These are phyloP conservation scores for Brasenia schreberi DNA, from an alignment of 164 flowering plant genomes.

Conservation along the genomic window DNA sequence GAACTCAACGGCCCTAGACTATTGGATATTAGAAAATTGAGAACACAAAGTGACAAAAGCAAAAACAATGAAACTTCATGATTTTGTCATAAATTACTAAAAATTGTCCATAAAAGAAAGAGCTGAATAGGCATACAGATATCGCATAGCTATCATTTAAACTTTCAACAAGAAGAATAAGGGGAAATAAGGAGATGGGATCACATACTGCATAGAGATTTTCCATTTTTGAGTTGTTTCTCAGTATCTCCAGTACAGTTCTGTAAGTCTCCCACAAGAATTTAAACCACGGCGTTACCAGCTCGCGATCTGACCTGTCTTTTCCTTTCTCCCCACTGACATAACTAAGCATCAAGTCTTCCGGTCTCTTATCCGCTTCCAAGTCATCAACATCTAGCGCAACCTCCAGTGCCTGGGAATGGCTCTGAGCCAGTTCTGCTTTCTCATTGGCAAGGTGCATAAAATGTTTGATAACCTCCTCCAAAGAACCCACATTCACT, in stretches of 20 bases:
- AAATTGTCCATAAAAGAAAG: too few species aligned
- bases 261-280: conserved; percentile 97
- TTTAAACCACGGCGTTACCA: conserved; percentile 97
- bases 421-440: conserved; percentile 84
- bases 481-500: conserved; percentile 84
- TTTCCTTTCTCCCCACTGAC: conserved; percentile 97
- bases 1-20: too few species aligned
- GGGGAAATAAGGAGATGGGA: background rate
- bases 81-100: too few species aligned
- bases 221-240: conserved; percentile 90
- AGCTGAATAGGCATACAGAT: too few species aligned
- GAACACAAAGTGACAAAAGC: too few species aligned
- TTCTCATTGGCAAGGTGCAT: conserved; percentile 85
- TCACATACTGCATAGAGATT: conserved; percentile 76
- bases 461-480: conserved; percentile 93
- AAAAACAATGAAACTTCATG: too few species aligned
- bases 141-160: too few species aligned
- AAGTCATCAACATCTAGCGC: conserved; percentile 94
- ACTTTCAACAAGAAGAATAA: background rate
- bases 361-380: conserved; percentile 93
- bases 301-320: conserved; percentile 92
- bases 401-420: conserved; percentile 85
- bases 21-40: too few species aligned
- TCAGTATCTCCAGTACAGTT: conserved; percentile 78
- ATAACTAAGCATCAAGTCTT: conserved; percentile 93